Evolutionary conservation across 2,329 filamentous ascomycete genomes (phyloP).

Genomic region (Xylaria sp.): DNA sequence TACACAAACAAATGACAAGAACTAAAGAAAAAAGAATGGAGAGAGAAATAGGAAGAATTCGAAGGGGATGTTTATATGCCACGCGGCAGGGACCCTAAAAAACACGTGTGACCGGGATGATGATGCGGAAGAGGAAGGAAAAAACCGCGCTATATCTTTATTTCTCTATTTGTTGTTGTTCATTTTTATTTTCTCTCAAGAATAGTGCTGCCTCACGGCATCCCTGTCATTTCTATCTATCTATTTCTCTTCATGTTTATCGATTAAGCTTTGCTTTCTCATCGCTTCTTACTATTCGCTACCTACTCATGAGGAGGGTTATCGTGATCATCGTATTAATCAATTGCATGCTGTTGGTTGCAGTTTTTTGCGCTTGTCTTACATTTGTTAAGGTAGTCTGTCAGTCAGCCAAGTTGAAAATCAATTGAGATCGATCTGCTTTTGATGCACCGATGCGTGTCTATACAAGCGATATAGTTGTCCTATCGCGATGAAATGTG

Average conservation of each 20-base stretch:
- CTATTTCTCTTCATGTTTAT: constrained; percentile 29
- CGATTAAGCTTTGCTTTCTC: constrained; percentile 6
- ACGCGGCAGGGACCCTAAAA: constrained; percentile 32
- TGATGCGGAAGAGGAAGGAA: constrained; percentile 11
- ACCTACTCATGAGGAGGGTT: constrained; percentile 25
- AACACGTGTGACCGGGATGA: neutral
- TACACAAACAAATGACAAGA: constrained; percentile 22
- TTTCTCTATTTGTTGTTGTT: constrained; percentile 2
- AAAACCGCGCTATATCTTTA: constrained; percentile 27
- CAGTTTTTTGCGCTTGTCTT: constrained; percentile 21
- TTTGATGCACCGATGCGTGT: constrained; percentile 8
- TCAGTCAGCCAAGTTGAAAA: neutral
- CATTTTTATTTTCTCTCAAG: constrained; percentile 30
- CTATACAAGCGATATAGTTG: neutral
- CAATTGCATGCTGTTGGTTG: constrained; percentile 37
- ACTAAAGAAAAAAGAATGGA: neutral
- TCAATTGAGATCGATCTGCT: constrained; percentile 15
- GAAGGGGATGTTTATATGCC: constrained; percentile 26
- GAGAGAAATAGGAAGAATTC: neutral
- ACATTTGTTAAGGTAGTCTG: constrained; percentile 3
- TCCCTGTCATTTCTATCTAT: constrained; percentile 42
- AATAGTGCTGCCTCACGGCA: constrained; percentile 52
- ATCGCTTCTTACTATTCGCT: constrained; percentile 12
- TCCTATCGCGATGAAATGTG: no score
- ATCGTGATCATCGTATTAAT: constrained; percentile 24